Evolutionary conservation across 2,329 filamentous ascomycete species (phyloP), one percentile per base, ranked within the genome.

Genomic region (Epichloe sp.): DNA sequence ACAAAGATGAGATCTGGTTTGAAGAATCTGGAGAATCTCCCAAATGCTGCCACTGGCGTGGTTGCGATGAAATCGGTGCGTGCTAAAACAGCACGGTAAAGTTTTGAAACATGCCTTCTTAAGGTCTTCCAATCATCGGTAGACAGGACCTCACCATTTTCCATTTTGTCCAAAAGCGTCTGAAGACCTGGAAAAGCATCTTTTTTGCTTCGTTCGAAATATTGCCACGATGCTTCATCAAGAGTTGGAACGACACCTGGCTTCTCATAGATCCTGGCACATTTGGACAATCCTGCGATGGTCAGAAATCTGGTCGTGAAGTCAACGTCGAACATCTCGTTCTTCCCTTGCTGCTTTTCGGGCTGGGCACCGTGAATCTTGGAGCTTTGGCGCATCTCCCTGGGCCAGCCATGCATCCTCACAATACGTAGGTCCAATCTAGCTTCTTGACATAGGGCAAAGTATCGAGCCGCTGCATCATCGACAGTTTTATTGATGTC

Each of bases 1-100:
- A 94, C 86, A 61, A 95, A 90, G 0, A 93, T 80, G 56, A 95
- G 82, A 58, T 93, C 86, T 0, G 88, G 87, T 56, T 85, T 83
- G 35, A 89, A 88, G 6, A 88, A 60, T 2, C 60, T 63, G 0
- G 63, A 56, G 36, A 74, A 71, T 0, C 59, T 56, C 0, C 65
- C 65, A 4, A 62, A 65, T 0, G 69, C 67, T 3, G 71, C 70
- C 1, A 73, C 71, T 0, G 72, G 72, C 1, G 72, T 74, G 0
- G 72, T 72, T 0, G 71, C 71, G 2, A 75, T 62, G 48, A 74
- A 74, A 45, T 74, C 71, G 0, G 69, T 64, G 3, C 64, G 57
- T 2, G 53, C 54, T 0, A 75, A 57, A 0, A 71, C 68, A 2
- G 64, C 61, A 1, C 60, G 58, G 51, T 75, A 75, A 0, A 74